Percentiles rank a stretch among this genome's conserved stretches.
These are phyloP conservation scores for Fraxinus ornus DNA, from an alignment of 305 asterid species.

Conservation along the genomic window DNA sequence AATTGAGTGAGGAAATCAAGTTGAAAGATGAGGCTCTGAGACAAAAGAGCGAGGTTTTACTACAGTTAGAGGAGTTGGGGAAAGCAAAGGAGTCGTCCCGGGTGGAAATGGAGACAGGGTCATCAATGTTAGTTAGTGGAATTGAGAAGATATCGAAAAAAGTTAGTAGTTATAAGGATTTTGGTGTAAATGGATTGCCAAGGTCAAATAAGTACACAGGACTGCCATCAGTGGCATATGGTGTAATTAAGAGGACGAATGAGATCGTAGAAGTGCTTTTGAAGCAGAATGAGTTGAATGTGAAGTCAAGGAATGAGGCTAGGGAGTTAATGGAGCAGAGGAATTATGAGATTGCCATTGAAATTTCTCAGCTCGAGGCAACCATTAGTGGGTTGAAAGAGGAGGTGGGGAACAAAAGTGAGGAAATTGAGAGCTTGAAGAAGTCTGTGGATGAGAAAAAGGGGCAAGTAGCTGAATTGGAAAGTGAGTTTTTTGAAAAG, in stretches of 20 bases:
- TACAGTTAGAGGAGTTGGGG: constrained; percentile 61
- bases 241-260: constrained; percentile 87
- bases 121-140: constrained; percentile 84
- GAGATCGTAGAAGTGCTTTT: constrained; percentile 91
- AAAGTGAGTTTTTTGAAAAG: constrained; percentile 49
- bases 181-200: constrained; percentile 66
- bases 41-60: constrained; percentile 46
- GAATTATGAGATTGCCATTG: constrained; percentile 92
- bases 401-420: constrained; percentile 53
- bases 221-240: constrained; percentile 85
- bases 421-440: constrained; percentile 54
- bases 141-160: constrained; percentile 87
- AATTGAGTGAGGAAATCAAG: constrained; percentile 46
- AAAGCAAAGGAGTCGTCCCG: constrained; percentile 55
- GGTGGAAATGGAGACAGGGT: constrained; percentile 78
- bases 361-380: constrained; percentile 89
- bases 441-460: constrained; percentile 51
- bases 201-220: constrained; percentile 83
- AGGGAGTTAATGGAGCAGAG: constrained; percentile 80
- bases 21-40: constrained; percentile 49
- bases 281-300: constrained; percentile 58
- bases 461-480: constrained; percentile 44
- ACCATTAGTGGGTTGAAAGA: constrained; percentile 74
- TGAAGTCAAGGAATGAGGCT: constrained; percentile 74
- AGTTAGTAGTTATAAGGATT: constrained; percentile 70